Conservation (phyloP, 371 early-diverging fungal genomes). For the Phascolomyces articulosus region DNA sequence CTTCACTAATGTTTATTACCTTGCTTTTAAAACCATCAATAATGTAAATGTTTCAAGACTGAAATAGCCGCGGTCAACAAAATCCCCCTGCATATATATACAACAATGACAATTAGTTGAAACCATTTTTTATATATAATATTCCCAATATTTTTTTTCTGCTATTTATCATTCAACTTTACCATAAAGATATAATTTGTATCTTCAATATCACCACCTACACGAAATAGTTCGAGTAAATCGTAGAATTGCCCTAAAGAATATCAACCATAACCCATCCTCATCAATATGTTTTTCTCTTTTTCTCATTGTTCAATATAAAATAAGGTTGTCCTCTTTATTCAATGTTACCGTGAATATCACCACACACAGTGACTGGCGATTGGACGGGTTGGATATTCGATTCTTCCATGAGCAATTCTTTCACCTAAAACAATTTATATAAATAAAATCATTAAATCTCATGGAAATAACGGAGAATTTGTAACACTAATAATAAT, state of each 20-base stretch:
- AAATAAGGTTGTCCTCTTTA: background rate
- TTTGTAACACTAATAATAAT: too few species aligned
- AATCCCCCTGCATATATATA: constrained; percentile 79
- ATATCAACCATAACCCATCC: background rate
- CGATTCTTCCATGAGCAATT: constrained; percentile 93
- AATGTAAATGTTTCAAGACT: constrained; percentile 98
- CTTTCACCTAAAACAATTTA: constrained; percentile 79
- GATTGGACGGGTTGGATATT: constrained; percentile 95
- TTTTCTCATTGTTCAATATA: background rate
- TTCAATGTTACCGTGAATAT: constrained; percentile 97
- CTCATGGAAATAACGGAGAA: constrained; percentile 7
- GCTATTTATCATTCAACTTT: background rate
- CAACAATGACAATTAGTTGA: background rate
- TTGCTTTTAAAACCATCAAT: constrained; percentile 95
- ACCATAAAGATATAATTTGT: constrained; percentile 99
- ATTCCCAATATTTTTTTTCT: background rate
- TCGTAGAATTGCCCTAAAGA: constrained; percentile 96
- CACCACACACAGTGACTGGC: constrained; percentile 99
- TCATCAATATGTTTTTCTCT: background rate
- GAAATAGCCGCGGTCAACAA: constrained; percentile 99
- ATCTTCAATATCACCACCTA: constrained; percentile 97
- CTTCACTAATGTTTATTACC: constrained; percentile 53
- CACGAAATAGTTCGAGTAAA: constrained; percentile 96
- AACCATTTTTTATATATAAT: background rate
- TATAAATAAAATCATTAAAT: background rate